Percentiles rank a stretch among this genome's conserved stretches.
Conservation (phyloP, 1,139 yeast species). For the Pichia sp. region DNA sequence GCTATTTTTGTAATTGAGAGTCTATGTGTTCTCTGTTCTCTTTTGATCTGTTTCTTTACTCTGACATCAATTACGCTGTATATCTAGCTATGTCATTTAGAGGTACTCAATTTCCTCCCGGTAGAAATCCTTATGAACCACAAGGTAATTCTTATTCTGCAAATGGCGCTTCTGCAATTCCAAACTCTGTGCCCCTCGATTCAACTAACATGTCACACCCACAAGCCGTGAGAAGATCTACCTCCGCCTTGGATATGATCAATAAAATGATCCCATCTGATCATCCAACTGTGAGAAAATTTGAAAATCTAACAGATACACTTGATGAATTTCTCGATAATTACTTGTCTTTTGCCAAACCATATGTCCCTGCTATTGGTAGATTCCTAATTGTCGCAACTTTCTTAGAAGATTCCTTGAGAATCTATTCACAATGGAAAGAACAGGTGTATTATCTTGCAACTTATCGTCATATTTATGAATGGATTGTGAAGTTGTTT, state of each 20-base stretch:
- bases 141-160: not conserved
- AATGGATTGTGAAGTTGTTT: constrained; percentile 67
- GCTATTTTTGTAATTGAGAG: too few species aligned
- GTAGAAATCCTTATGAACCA: not conserved
- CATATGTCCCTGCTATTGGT: constrained; percentile 80
- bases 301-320: constrained; percentile 38
- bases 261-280: constrained; percentile 23
- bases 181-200: not conserved
- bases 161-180: not conserved
- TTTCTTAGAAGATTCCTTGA: constrained; percentile 79
- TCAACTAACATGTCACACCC: constrained; percentile 1
- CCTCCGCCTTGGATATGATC: constrained; percentile 17
- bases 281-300: constrained; percentile 30
- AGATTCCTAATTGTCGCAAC: constrained; percentile 91
- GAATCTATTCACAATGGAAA: constrained; percentile 83
- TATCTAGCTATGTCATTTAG: not conserved
- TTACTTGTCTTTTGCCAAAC: constrained; percentile 46
- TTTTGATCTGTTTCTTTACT: too few species aligned
- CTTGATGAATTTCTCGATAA: constrained; percentile 42
- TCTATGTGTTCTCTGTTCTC: too few species aligned
- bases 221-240: constrained; percentile 5
- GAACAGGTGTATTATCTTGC: constrained; percentile 85
- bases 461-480: constrained; percentile 73
- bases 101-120: not conserved
- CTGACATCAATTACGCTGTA: too few species aligned